Base-by-base conservation (phyloP, 2,329 filamentous ascomycete species). In the Zopfia rhizophila region DNA sequence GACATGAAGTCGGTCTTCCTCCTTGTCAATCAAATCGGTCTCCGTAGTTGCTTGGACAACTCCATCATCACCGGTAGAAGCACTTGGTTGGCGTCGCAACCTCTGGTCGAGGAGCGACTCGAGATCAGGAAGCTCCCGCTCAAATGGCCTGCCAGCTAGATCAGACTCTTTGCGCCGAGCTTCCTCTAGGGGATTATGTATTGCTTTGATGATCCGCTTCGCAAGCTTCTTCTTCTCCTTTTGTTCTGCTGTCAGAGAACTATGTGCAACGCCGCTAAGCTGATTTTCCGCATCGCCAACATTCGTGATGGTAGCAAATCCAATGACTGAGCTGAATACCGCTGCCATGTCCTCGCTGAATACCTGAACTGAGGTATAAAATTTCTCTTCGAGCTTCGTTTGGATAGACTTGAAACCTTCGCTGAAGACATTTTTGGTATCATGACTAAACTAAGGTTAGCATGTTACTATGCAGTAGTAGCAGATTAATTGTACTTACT, bases 171-270 rank as follows among this genome's bases (percentile, higher is more conserved):
- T 89, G 40, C 82, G 82, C 33, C 91, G 74, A 1, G 91, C 91
- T 42, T 83, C 81, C 68, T 96, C 89, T 3, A 96, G 77, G 31
- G 85, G 81, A 11, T 89, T 85, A 67, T 95, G 90, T 22, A 96
- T 82, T 1, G 86, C 84, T 68, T 91, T 95, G 56, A 96, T 82
- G 51, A 97, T 96, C 18, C 91, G 85, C 72, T 95, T 96, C 17
- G 89, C 91, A n/a, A 96, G 77, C 58, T 88, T 89, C 61, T 90
- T 89, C 51, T 89, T 85, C 58, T 96, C 89, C 46, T 90, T 89
- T 49, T 91, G 84, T 60, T 96, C 91, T 7, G 80, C 56, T 1
- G 70, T 74, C 35, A 79, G 60, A 5, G 67, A 68, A 48, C 65
- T 66, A 45, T 77, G 73, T 14, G 72, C 69, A 5, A 68, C 66